Conservation (phyloP, 129 eudicot species). For the Scalesia atractyloides region DNA sequence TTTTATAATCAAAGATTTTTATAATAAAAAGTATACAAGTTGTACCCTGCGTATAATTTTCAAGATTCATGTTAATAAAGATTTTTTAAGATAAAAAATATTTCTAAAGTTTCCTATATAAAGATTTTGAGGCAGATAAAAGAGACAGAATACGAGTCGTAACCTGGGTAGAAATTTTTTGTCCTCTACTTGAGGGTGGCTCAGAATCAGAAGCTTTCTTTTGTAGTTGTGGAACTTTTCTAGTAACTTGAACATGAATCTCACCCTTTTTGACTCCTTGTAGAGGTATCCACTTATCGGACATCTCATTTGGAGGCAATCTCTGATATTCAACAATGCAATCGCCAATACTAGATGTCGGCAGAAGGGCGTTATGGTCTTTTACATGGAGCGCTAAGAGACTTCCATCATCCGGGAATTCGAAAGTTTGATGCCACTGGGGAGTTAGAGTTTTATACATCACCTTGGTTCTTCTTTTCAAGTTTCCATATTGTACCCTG, state of each 20-base stretch:
- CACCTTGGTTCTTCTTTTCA: slow-evolving; percentile 80
- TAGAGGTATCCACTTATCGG: slow-evolving; percentile 94
- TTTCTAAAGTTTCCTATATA: no score
- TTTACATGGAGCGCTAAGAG: slow-evolving; percentile 71
- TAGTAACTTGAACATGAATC: slow-evolving; percentile 80
- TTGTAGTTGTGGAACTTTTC: slow-evolving; percentile 66
- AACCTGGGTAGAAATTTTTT: slow-evolving; percentile 66
- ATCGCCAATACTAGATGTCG: slow-evolving; percentile 81
- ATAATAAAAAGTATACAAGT: no score
- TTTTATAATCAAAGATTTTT: no score
- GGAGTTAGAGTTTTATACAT: slow-evolving; percentile 78
- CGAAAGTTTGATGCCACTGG: slow-evolving; percentile 92
- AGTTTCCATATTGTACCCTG: slow-evolving; percentile 83
- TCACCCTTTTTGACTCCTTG: slow-evolving; percentile 96
- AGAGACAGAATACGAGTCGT: background rate
- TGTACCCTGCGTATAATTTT: no score
- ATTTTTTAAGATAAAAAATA: background rate
- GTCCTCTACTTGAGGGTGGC: slow-evolving; percentile 60
- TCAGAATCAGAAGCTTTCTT: slow-evolving; percentile 57
- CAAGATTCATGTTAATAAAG: no score
- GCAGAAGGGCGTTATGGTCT: slow-evolving; percentile 84
- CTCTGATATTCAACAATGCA: slow-evolving; percentile 94
- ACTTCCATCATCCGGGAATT: slow-evolving; percentile 90
- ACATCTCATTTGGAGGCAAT: slow-evolving; percentile 76
- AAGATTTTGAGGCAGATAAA: background rate